Conservation (phyloP, 2,329 filamentous ascomycete species). For the Aspergillus caelatus region DNA sequence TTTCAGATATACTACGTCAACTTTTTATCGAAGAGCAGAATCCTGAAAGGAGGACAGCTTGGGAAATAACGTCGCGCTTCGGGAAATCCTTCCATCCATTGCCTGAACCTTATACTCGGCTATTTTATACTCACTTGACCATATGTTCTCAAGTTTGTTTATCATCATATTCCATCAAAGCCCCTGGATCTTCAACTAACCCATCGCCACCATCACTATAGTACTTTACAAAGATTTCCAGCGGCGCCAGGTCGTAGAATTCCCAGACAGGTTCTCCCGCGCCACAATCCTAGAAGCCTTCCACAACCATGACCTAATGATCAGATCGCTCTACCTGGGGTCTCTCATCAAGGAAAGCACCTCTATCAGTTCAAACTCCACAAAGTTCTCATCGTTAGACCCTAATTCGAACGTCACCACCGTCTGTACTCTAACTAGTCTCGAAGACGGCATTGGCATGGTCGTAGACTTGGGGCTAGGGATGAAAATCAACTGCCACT, state of each 20-base stretch:
- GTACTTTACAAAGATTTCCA: slow-evolving; percentile 4
- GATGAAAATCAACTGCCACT: not conserved
- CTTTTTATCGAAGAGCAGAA: not conserved
- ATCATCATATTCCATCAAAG: not conserved
- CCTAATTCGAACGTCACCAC: not conserved
- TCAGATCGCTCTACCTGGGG: not conserved
- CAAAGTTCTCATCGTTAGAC: not conserved
- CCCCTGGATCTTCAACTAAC: too few species aligned
- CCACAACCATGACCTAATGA: not conserved
- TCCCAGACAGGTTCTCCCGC: not conserved
- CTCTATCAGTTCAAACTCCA: not conserved
- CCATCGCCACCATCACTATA: not conserved
- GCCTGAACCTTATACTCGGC: not conserved
- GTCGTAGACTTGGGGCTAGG: not conserved
- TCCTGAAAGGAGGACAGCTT: not conserved
- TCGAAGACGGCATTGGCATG: not conserved
- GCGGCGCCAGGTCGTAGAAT: not conserved
- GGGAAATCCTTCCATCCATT: not conserved
- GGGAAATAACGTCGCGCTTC: not conserved
- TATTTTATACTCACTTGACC: not conserved
- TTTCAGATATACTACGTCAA: not conserved
- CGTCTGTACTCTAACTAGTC: not conserved
- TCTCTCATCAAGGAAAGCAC: not conserved
- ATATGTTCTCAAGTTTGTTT: not conserved
- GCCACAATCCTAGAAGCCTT: not conserved